Percentiles rank a stretch among this genome's conserved stretches.
Conservation (phyloP, 83 land plant genomes). For the Diphasiastrum complanatum region DNA sequence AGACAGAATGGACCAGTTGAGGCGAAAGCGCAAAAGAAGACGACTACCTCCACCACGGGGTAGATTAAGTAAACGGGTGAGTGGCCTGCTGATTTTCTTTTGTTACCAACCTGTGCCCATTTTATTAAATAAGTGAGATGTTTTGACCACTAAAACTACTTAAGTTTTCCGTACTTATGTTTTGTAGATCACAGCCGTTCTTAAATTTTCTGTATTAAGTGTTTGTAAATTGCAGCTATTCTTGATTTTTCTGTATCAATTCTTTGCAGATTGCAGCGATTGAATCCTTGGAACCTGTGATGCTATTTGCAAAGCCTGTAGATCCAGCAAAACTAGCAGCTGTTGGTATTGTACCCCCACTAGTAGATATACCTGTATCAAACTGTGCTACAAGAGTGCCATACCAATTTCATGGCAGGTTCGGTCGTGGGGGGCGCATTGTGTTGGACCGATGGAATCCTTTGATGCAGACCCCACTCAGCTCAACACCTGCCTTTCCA, state of each 20-base stretch:
- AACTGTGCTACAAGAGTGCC: conserved; percentile 29
- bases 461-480: conserved; percentile 51
- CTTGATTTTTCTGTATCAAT: too few species aligned
- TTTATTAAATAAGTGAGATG: neutral
- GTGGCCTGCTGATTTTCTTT: neutral
- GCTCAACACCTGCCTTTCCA: too few species aligned
- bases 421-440: conserved; percentile 92
- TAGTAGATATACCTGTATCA: too few species aligned
- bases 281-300: conserved; percentile 72
- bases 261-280: conserved; percentile 19
- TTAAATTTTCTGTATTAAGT: too few species aligned
- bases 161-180: neutral
- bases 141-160: neutral
- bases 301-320: conserved; percentile 74
- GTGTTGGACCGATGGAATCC: conserved; percentile 91
- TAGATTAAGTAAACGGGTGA: conserved; percentile 56
- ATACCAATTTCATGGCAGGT: conserved; percentile 48
- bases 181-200: too few species aligned
- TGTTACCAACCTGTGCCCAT: neutral
- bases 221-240: too few species aligned
- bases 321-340: conserved; percentile 62
- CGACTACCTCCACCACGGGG: conserved; percentile 31
- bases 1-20: conserved; percentile 29
- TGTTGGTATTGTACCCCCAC: conserved; percentile 58
- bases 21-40: conserved; percentile 37